Conservation (phyloP, 176 grass and related monocot species). For the Aegilops sharonensis region DNA sequence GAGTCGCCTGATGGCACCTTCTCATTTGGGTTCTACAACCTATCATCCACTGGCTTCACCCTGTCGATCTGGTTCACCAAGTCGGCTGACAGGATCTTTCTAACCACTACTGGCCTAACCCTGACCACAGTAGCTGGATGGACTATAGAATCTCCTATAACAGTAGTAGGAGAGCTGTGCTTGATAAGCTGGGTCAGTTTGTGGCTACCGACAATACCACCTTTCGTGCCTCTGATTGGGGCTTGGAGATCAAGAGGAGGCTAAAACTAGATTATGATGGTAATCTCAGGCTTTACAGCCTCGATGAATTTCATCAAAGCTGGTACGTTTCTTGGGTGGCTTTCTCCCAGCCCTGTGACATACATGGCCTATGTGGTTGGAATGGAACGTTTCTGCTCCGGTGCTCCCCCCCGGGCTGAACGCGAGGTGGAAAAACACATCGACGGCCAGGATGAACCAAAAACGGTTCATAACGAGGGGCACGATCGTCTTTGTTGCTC, state of each 20-base stretch:
- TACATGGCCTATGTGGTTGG: slow-evolving; percentile 44
- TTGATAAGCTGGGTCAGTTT: slow-evolving; percentile 30
- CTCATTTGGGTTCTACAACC: slow-evolving; percentile 40
- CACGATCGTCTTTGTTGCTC: too few relatives aligned
- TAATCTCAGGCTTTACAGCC: slow-evolving; percentile 36
- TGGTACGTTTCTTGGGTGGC: slow-evolving; percentile 29
- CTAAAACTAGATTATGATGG: slow-evolving; percentile 29
- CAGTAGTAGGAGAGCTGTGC: slow-evolving; percentile 15
- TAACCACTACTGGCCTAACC: slow-evolving; percentile 42
- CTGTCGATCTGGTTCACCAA: slow-evolving; percentile 46
- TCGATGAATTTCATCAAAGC: neutral
- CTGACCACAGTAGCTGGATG: slow-evolving; percentile 20
- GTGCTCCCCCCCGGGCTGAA: too few relatives aligned
- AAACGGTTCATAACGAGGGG: too few relatives aligned
- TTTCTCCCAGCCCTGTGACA: slow-evolving; percentile 26
- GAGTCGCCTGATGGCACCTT: slow-evolving; percentile 12
- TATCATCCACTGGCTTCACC: slow-evolving; percentile 31
- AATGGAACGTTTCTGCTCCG: too few relatives aligned
- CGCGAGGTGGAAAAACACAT: too few relatives aligned
- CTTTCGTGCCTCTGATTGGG: slow-evolving; percentile 32
- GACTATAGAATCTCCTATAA: slow-evolving; percentile 38
- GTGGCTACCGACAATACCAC: slow-evolving; percentile 23
- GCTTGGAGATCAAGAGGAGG: slow-evolving; percentile 21
- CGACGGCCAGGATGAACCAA: too few relatives aligned
- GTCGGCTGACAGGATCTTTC: slow-evolving; percentile 18